These are phyloP conservation scores for Triticum timopheevii DNA, from an alignment of 176 grass and related monocot species.

Conservation along the genomic window DNA sequence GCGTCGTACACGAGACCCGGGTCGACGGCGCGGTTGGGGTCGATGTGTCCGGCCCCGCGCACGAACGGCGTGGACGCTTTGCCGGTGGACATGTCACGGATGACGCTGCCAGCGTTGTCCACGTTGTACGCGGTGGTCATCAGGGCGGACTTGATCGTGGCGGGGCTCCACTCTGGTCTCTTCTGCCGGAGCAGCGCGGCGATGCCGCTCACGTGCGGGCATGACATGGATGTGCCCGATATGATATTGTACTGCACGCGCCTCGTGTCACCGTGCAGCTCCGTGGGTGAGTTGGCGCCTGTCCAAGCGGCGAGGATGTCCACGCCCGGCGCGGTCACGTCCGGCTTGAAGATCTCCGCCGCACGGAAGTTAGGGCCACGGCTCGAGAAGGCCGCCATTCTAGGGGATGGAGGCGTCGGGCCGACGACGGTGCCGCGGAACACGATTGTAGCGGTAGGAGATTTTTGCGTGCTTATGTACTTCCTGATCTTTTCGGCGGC, in stretches of 20 bases:
- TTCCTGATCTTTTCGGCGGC: constrained; percentile 22
- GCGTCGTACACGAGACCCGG: constrained; percentile 48
- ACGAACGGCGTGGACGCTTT: constrained; percentile 27
- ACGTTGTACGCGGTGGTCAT: constrained; percentile 60
- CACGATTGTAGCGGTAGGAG: constrained; percentile 24
- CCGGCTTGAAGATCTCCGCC: constrained; percentile 53
- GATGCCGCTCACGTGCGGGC: constrained; percentile 75
- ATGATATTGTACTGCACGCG: constrained; percentile 65
- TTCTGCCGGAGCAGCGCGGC: constrained; percentile 42
- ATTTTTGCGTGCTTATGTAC: constrained; percentile 4
- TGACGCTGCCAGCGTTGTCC: constrained; percentile 31
- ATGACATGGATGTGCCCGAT: constrained; percentile 65
- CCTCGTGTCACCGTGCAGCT: constrained; percentile 28
- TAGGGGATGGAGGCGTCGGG: constrained; percentile 23
- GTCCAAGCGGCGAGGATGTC: constrained; percentile 58
- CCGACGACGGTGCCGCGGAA: constrained; percentile 43
- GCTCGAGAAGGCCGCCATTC: constrained; percentile 52
- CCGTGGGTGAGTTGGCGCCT: constrained; percentile 29
- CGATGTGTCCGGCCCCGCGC: constrained; percentile 41
- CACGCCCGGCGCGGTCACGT: constrained; percentile 49
- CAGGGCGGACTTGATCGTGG: constrained; percentile 44
- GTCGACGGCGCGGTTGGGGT: constrained; percentile 41
- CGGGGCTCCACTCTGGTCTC: constrained; percentile 37
- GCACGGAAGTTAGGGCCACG: constrained; percentile 35
- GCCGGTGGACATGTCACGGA: constrained; percentile 33